phyloP scores from a whole-genome alignment of 192 early-diverging fungal species.

The Coemansia sp. region DNA sequence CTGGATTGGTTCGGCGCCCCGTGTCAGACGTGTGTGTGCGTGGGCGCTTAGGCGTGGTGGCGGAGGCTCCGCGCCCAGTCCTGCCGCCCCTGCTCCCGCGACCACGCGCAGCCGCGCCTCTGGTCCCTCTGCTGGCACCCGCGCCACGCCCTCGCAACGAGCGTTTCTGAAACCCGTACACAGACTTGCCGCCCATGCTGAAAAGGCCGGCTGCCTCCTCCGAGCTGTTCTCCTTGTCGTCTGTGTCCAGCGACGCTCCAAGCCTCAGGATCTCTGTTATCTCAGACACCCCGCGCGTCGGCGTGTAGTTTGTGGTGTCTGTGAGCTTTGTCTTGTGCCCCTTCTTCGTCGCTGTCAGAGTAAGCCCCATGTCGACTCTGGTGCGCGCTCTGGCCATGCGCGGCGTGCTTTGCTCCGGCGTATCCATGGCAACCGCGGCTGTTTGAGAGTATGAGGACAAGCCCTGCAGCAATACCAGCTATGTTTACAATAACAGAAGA shows the following conservation, averaged over 20 bases:
- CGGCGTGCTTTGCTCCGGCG: conserved; percentile 17
- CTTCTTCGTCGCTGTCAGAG: conserved; percentile 31
- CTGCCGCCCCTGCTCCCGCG: conserved; percentile 13
- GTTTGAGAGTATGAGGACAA: not conserved
- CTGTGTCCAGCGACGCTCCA: conserved; percentile 36
- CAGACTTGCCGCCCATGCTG: conserved; percentile 28
- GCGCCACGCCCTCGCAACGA: conserved; percentile 29
- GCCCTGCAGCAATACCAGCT: not conserved
- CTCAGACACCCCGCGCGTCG: conserved; percentile 24
- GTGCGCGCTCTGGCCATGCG: conserved; percentile 16
- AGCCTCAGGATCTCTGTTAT: conserved; percentile 43
- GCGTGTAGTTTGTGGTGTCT: conserved; percentile 26
- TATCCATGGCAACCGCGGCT: not conserved
- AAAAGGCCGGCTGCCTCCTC: conserved; percentile 26
- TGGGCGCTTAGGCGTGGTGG: conserved; percentile 1
- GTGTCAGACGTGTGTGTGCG: not conserved
- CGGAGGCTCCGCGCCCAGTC: not conserved
- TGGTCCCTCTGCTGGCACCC: conserved; percentile 13
- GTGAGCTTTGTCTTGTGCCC: conserved; percentile 41
- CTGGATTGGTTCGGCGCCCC: not conserved
- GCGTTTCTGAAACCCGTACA: conserved; percentile 49
- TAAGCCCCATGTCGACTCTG: conserved; percentile 50
- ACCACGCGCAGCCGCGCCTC: conserved; percentile 14
- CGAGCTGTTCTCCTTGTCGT: conserved; percentile 53
- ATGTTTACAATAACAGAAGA: not conserved